These are phyloP conservation scores for Pontederia paniculata DNA, from an alignment of 176 grass and related monocot genomes.

Conservation along the genomic window DNA sequence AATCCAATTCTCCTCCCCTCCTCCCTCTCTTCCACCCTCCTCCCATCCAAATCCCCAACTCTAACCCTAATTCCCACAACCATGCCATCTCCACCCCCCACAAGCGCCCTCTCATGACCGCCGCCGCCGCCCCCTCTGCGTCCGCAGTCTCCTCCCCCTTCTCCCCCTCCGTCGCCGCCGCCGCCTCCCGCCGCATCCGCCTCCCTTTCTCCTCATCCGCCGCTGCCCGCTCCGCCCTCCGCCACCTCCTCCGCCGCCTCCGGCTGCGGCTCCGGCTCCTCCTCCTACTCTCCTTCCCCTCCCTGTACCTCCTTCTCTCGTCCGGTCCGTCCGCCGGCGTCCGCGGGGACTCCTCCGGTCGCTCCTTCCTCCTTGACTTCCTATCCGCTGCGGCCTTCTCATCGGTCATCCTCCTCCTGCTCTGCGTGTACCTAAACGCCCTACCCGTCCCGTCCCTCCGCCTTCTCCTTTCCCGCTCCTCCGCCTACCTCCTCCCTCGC, in stretches of 20 bases:
- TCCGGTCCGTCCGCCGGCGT: slow-evolving; percentile 42
- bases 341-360: slow-evolving; percentile 24
- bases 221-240: slow-evolving; percentile 25
- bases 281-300: slow-evolving; percentile 55
- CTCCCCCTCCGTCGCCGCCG: slow-evolving; percentile 10
- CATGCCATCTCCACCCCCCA: slow-evolving; percentile 35
- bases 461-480: slow-evolving; percentile 46
- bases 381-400: slow-evolving; percentile 89
- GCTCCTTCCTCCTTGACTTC: slow-evolving; percentile 82
- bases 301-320: slow-evolving; percentile 55
- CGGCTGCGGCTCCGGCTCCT: slow-evolving; percentile 58
- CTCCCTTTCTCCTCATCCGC: not conserved
- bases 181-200: slow-evolving; percentile 2
- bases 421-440: slow-evolving; percentile 50
- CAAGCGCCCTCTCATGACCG: slow-evolving; percentile 26
- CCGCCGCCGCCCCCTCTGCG: slow-evolving; percentile 21
- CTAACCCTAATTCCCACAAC: slow-evolving; percentile 36
- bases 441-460: slow-evolving; percentile 18
- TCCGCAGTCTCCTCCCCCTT: slow-evolving; percentile 4
- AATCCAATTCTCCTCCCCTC: not conserved
- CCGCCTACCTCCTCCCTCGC: slow-evolving; percentile 31
- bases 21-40: not conserved
- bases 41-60: slow-evolving; percentile 11
- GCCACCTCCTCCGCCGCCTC: slow-evolving; percentile 16
- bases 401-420: slow-evolving; percentile 64